Percentiles rank a stretch among this genome's conserved stretches.
Conservation (phyloP, 2,329 filamentous ascomycete species). For the Aspergillus hiratsukae region DNA sequence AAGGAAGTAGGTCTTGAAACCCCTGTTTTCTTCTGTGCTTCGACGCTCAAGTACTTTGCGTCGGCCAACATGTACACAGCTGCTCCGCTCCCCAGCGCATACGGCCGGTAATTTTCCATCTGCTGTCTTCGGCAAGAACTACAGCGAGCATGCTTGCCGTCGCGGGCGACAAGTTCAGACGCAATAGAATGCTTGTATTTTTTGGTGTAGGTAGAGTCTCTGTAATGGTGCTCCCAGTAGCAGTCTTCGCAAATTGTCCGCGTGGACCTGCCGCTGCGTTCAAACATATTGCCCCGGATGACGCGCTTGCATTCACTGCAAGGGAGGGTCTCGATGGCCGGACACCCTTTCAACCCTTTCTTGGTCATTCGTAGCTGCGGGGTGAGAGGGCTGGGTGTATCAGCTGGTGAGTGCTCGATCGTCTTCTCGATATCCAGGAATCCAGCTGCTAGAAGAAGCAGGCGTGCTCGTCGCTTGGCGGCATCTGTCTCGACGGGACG, state of each 20-base stretch:
- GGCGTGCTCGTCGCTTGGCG: conserved; percentile 20
- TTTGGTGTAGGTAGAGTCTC: conserved; percentile 25
- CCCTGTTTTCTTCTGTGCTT: not conserved
- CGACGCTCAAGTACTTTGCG: conserved; percentile 5
- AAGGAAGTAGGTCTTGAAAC: not conserved
- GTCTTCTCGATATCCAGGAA: conserved; percentile 40
- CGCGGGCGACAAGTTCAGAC: conserved; percentile 13
- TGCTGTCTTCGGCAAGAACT: not conserved
- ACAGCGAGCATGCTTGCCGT: not conserved
- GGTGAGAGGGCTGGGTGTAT: conserved; percentile 6
- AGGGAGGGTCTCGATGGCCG: conserved; percentile 3
- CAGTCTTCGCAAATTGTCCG: conserved; percentile 32
- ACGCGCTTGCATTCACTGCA: conserved; percentile 14
- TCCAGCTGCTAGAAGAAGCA: conserved; percentile 31
- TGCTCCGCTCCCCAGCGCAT: not conserved
- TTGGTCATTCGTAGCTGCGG: conserved; percentile 11
- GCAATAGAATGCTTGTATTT: conserved; percentile 34
- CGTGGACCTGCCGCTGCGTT: not conserved
- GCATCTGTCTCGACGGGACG: not conserved
- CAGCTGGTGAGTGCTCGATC: conserved; percentile 30
- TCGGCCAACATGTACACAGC: not conserved
- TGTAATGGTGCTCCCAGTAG: conserved; percentile 27
- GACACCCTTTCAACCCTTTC: conserved; percentile 17
- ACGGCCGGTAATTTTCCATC: too few relatives aligned
- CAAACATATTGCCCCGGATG: conserved; percentile 27